Evolutionary conservation across 2,329 filamentous ascomycete species (phyloP).

Genomic region (Ascochyta viciae-villosae): DNA sequence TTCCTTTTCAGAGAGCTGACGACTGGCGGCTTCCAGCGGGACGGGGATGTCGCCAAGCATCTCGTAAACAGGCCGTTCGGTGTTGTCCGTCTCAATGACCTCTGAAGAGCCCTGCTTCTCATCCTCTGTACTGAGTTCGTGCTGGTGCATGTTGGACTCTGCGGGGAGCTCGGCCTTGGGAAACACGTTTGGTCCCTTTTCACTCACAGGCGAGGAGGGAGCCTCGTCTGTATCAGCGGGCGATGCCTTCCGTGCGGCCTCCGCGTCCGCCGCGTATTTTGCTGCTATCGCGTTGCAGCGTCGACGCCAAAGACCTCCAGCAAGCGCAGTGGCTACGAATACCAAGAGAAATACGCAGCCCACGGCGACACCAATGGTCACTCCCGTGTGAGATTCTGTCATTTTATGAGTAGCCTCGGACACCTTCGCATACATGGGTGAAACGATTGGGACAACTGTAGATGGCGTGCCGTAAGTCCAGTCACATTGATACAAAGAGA

Average conservation of each 20-base stretch:
- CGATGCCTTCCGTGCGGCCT: constrained; percentile 28
- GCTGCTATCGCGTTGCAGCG: constrained; percentile 36
- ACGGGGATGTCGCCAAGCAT: constrained; percentile 64
- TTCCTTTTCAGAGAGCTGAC: constrained; percentile 57
- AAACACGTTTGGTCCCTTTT: constrained; percentile 45
- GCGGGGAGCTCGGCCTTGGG: constrained; percentile 56
- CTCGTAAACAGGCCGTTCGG: constrained; percentile 53
- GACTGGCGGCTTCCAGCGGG: constrained; percentile 58
- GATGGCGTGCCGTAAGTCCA: constrained; percentile 39
- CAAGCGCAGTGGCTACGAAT: constrained; percentile 37
- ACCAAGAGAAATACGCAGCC: constrained; percentile 47
- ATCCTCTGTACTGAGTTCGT: constrained; percentile 21
- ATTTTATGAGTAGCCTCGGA: not conserved
- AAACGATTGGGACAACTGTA: constrained; percentile 44
- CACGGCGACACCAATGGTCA: constrained; percentile 55
- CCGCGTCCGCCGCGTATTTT: constrained; percentile 33
- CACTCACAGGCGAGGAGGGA: constrained; percentile 30
- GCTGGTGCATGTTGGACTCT: constrained; percentile 30
- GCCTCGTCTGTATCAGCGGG: constrained; percentile 30
- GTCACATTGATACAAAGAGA: constrained; percentile 53
- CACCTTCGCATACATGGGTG: constrained; percentile 32
- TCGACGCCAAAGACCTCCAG: constrained; percentile 46
- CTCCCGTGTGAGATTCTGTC: constrained; percentile 37
- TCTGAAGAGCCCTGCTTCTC: constrained; percentile 28
- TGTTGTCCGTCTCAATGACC: constrained; percentile 44